These are phyloP conservation scores for Saccharomycopsis olivae DNA, from an alignment of 805 yeast genomes.

Conservation along the genomic window DNA sequence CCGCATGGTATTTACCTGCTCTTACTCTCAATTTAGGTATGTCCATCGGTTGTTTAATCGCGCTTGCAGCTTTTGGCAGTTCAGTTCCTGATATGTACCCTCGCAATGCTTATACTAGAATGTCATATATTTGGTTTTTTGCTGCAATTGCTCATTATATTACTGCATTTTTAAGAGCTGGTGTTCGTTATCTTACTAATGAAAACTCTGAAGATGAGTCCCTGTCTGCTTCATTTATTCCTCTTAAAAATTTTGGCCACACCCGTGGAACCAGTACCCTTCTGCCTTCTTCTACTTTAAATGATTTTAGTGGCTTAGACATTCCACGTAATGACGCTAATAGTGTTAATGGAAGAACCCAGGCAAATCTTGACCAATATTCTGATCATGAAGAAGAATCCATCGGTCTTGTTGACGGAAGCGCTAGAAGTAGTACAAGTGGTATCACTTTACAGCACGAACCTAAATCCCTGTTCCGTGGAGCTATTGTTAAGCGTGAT, in stretches of 20 bases:
- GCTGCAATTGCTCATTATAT: constrained; percentile 43
- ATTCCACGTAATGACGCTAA: background rate
- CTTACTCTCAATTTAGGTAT: constrained; percentile 40
- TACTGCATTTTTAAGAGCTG: constrained; percentile 39
- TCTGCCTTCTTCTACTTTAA: constrained; percentile 19
- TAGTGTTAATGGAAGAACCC: constrained; percentile 6
- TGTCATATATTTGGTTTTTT: constrained; percentile 51
- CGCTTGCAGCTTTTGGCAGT: constrained; percentile 45
- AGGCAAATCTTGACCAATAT: background rate
- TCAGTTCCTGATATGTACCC: constrained; percentile 66
- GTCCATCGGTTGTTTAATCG: constrained; percentile 39
- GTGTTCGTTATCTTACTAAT: constrained; percentile 27
- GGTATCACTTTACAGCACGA: too few species aligned
- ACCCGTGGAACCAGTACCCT: constrained; percentile 17
- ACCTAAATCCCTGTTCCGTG: constrained; percentile 1
- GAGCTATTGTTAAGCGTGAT: constrained; percentile 24
- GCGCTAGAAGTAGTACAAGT: background rate
- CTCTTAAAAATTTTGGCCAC: constrained; percentile 21
- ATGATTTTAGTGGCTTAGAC: constrained; percentile 9
- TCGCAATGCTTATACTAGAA: constrained; percentile 56
- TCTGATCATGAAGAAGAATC: constrained; percentile 18
- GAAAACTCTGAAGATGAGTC: background rate
- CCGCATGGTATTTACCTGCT: constrained; percentile 47
- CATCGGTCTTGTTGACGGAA: constrained; percentile 6
- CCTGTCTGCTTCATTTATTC: constrained; percentile 20